These are phyloP conservation scores for Chytridium lagenaria DNA, from an alignment of 371 early-diverging fungal species.

Conservation along the genomic window DNA sequence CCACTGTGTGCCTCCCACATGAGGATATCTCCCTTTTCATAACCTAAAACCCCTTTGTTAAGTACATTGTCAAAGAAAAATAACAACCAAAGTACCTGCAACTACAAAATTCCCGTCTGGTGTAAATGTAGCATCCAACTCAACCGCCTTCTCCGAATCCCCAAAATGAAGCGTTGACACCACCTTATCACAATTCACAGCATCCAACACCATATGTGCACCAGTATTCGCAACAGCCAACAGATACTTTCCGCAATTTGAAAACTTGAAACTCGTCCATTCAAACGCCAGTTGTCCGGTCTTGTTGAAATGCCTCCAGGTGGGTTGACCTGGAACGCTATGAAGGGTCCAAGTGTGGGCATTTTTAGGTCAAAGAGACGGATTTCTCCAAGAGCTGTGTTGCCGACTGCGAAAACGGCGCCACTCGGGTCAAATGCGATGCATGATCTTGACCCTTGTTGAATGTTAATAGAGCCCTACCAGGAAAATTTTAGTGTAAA, in stretches of 20 bases:
- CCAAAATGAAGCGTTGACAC: constrained; percentile 63
- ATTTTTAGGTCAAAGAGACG: constrained; percentile 75
- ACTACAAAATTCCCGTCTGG: constrained; percentile 79
- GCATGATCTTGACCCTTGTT: constrained; percentile 59
- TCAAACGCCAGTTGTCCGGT: constrained; percentile 19
- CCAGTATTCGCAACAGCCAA: constrained; percentile 73
- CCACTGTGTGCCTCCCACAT: constrained; percentile 65
- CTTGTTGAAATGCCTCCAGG: not conserved
- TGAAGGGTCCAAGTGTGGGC: constrained; percentile 59
- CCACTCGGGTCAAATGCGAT: constrained; percentile 85
- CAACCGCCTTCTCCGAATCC: constrained; percentile 39
- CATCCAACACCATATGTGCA: constrained; percentile 73
- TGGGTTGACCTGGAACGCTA: constrained; percentile 43
- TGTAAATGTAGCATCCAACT: constrained; percentile 64
- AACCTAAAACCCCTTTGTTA: constrained; percentile 51
- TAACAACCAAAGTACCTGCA: constrained; percentile 57
- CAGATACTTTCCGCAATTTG: constrained; percentile 75
- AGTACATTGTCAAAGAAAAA: constrained; percentile 9
- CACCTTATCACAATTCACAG: constrained; percentile 60
- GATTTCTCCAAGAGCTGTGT: constrained; percentile 55
- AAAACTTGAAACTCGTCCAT: constrained; percentile 74
- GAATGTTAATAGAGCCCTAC: constrained; percentile 23
- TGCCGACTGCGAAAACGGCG: constrained; percentile 75
- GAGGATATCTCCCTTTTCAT: constrained; percentile 66
- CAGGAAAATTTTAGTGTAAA: not conserved